Evolutionary conservation across 73 alveolate genomes (phyloP).

Genomic region (Loxodes magnus): DNA sequence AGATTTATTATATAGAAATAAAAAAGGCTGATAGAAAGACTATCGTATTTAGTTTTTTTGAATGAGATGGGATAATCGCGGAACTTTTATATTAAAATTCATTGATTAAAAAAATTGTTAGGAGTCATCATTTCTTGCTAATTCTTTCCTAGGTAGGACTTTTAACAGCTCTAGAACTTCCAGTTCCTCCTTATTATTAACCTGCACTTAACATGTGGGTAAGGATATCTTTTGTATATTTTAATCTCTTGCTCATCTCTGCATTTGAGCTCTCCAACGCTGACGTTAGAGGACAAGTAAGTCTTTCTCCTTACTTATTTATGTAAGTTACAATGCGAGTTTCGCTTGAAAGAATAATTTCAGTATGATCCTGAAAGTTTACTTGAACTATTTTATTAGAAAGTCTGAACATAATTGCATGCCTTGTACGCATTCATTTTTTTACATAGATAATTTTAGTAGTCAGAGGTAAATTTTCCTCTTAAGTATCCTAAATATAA

Average conservation of each 20-base stretch:
- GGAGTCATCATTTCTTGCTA: too few species aligned
- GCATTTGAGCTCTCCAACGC: slow-evolving; percentile 66
- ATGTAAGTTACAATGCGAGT: slow-evolving; percentile 68
- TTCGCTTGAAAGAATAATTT: slow-evolving; percentile 70
- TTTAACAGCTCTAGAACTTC: too few species aligned
- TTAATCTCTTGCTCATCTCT: slow-evolving; percentile 83
- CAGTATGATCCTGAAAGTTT: slow-evolving; percentile 83
- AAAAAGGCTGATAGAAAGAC: too few species aligned
- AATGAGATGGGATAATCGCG: too few species aligned
- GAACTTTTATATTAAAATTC: too few species aligned
- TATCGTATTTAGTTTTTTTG: too few species aligned
- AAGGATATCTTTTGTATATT: slow-evolving; percentile 73
- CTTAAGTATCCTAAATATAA: slow-evolving; percentile 11
- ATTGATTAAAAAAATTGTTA: too few species aligned
- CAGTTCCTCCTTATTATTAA: too few species aligned
- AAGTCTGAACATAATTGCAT: slow-evolving; percentile 82
- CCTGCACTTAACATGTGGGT: slow-evolving; percentile 60
- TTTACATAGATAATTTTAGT: slow-evolving; percentile 40
- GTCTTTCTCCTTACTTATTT: slow-evolving; percentile 66
- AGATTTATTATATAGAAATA: too few species aligned
- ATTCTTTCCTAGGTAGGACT: too few species aligned
- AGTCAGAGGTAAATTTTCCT: slow-evolving; percentile 4
- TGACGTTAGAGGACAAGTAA: slow-evolving; percentile 41
- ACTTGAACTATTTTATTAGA: slow-evolving; percentile 79
- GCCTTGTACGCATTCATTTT: slow-evolving; percentile 71